Evolutionary conservation across 75 land plant genomes (phyloP), one percentile per base, ranked within the genome.

Genomic region (Selaginella tamariscina): DNA sequence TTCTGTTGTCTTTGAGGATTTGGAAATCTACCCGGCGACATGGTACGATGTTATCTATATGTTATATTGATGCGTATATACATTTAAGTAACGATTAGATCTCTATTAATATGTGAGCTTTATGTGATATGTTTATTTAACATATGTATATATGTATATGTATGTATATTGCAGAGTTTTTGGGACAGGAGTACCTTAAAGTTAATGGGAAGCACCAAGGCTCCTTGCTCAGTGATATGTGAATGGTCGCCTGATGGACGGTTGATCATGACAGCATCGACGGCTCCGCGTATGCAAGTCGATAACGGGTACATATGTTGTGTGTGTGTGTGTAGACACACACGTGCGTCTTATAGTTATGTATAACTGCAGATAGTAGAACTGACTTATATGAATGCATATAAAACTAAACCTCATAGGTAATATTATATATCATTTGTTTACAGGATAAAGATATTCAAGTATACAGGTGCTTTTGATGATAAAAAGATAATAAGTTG

Each of bases 211-310:
- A 76, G 74, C 60, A 82, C 89, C 54, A 95, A 77, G 70, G 86
- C 99, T 63, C 86, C 91, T 60, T 84, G 83, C 24, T 85, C 99
- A 32, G 99, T 95, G 23, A 87, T 97, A 29, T 85, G 99, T 86
- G 99, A 95, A 70, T 95, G 99, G 99, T 87, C 99, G 23, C 81
- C 97, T 54, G 86, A 88, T 84, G 99, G 99, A 26, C 69, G 80
- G 60, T 85, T 84, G 69, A 83, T 95, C 64, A 82, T 95, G 97
- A 87, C 97, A 55, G 99, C 99, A 18, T 87, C 97, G 71, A 95
- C 99, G 56, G 89, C 96, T 68, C 99, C 99, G 22, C 89, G 99
- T 54, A 71, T 91, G 27, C 99, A 87, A 82, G 82, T 95, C 59
- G 99, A 95, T 66, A 95, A 95, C 82, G 88, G 99, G 99, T 95